These are phyloP conservation scores for Bonia amplexicaulis DNA, from an alignment of 176 grass and related monocot genomes.

Conservation along the genomic window DNA sequence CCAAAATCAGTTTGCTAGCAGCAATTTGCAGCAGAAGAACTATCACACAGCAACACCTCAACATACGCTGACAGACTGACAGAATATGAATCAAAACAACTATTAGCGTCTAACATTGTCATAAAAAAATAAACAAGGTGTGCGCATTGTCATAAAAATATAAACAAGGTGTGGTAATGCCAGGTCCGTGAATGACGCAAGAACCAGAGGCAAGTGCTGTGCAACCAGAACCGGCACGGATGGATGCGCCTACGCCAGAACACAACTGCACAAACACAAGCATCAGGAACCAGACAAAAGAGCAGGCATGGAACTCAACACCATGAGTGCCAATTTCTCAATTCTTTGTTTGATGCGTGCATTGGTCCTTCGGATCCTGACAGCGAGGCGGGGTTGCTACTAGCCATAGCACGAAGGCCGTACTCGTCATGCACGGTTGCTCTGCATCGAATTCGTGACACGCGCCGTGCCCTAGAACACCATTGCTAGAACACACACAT, in stretches of 20 bases:
- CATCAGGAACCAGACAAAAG: not conserved
- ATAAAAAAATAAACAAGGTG: not conserved
- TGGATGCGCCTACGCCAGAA: not conserved
- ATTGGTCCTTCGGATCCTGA: not conserved
- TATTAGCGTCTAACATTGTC: not conserved
- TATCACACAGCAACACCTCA: not conserved
- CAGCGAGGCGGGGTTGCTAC: not conserved
- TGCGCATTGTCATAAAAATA: not conserved
- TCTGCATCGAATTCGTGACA: not conserved
- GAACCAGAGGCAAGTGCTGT: not conserved
- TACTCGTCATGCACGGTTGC: not conserved
- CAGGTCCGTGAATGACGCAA: not conserved
- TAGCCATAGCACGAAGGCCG: not conserved
- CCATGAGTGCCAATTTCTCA: not conserved
- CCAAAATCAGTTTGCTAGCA: not conserved
- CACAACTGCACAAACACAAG: not conserved
- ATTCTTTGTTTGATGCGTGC: not conserved
- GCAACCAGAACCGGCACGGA: not conserved
- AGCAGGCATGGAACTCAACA: not conserved
- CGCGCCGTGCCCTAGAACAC: not conserved
- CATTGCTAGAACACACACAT: not conserved
- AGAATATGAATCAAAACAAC: not conserved
- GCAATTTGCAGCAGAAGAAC: not conserved
- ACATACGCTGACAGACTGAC: not conserved
- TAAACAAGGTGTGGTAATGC: not conserved